Evolutionary conservation across 345 rosid species (phyloP).

Genomic region (Salix purpurea): DNA sequence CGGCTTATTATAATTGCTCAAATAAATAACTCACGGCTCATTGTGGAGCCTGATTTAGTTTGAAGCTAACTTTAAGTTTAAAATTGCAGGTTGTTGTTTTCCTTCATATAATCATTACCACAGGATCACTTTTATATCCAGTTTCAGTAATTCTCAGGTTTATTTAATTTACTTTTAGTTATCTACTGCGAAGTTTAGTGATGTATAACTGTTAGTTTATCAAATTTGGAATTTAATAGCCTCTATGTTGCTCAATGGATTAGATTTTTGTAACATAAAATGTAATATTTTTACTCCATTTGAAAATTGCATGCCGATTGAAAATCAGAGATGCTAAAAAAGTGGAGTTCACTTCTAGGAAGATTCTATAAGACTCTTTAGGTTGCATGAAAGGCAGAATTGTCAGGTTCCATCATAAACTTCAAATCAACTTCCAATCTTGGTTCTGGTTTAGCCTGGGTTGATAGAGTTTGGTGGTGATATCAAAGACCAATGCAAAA

Average conservation of each 20-base stretch:
- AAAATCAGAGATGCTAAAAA: neutral
- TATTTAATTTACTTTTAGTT: conserved; percentile 8
- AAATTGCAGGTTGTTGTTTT: conserved; percentile 53
- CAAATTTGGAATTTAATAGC: neutral
- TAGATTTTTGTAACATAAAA: neutral
- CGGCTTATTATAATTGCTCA: neutral
- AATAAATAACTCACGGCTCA: neutral
- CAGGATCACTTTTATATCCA: conserved; percentile 67
- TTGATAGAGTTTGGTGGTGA: too few species aligned
- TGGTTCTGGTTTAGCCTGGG: too few species aligned
- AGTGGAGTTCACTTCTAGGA: too few species aligned
- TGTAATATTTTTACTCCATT: neutral
- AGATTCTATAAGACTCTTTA: too few species aligned
- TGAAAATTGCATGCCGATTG: neutral
- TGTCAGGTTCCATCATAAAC: too few species aligned
- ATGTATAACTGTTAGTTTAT: neutral
- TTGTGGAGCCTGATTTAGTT: neutral
- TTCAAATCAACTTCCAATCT: too few species aligned
- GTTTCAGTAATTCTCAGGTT: conserved; percentile 81
- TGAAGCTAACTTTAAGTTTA: conserved; percentile 15
- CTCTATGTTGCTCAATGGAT: neutral
- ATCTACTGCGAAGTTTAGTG: neutral
- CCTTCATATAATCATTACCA: conserved; percentile 67
- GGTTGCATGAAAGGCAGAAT: too few species aligned
- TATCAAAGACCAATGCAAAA: too few species aligned